Base-by-base conservation (phyloP, 148 eudicot genomes). In the Drosera capensis region DNA sequence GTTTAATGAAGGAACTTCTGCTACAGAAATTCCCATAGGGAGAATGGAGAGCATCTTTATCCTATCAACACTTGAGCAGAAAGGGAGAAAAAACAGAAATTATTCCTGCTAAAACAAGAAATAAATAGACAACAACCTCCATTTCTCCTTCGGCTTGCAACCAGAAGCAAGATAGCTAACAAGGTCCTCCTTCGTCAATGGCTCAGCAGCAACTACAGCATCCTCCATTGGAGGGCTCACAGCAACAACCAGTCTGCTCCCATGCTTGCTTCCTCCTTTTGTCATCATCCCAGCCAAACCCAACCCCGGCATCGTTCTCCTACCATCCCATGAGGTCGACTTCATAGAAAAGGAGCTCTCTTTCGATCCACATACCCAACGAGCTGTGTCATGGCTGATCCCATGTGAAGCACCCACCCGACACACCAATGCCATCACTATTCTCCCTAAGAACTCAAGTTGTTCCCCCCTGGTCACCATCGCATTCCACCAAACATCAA, bases 141-240 rank as follows among this genome's bases (percentile, higher is more conserved):
- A 92, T 16, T 85, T 77, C 41, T 81, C 81, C 71, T 92, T 92
- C 42, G 99, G 77, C 71, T 92, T 81, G 83, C 99, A 85, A 23
- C 99, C 99, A 61, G 99, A 92, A 28, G 82, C 80, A 60, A 85
- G 85, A 55, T 92, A 92, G 11, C 34, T 66, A 20, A 92, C 72
- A 28, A 92, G 95, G 68, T 92, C 94, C 59, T 92, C 80, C 52
- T 70, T 76, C 14, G 99, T 92, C 40, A 92, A 78, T 9, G 95
- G 99, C 56, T 85, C 95, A 15, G 86, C 38, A 54, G 71, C 72
- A 62, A 78, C 53, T 61, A 66, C 79, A 48, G 74, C 70, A 55
- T 85, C 90, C 15, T 78, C 99, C 19, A 75, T 78, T 15, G 99
- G 95, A 62, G 94, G 95, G 62, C 95, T 81, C 14, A 94, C 88